Base-by-base conservation (phyloP, 805 yeast species). In the Zygosaccharomyces gambellarensis region DNA sequence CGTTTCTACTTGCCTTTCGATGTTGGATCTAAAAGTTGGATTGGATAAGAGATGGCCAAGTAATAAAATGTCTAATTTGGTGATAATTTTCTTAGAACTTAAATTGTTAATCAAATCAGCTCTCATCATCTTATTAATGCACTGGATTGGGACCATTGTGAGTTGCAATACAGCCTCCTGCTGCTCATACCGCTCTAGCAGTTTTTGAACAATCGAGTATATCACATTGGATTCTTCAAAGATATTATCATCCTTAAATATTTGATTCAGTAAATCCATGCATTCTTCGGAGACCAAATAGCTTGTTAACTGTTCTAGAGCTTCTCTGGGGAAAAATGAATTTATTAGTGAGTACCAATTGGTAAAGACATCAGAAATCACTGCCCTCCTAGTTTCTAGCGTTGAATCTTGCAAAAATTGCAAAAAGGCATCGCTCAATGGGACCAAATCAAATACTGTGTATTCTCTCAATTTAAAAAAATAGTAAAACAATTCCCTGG, bases 301-400 rank as follows among this genome's bases (percentile, higher is more conserved):
- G 0, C 52, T 39, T 1, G 75, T 59, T 4, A 79, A 39, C 2
- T 31, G 3, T 1, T 55, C 40, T 4, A 77, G 55, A 5, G 70
- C 62, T 0, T 64, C 59, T 11, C 57, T 51, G 0, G 63, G 36
- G 55, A 77, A 71, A 41, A 66, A 53, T 5, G 50, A 42, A 55
- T 78, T 70, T 36, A 75, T 47, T 0, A 83, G 50, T 0, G 82
- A 76, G 36, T 74, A 58, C 89, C 89, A 85, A 57, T 87, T 77
- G 8, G 58, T 53, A 45, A 82, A 72, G 0, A 73, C 46, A 11
- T 59, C 47, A 31, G 50, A 27, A 7, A 69, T 47, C 44, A 63
- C 51, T 11, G 22, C 10, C 7, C 36, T 10, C 0, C 47, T 46
- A 1, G 47, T 17, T 2, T 61, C 45, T 2, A 43, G 25, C 17